Evolutionary conservation across 2,329 filamentous ascomycete species (phyloP), one percentile per base, ranked within the genome.

Genomic region (Arthrocladium fulminans): DNA sequence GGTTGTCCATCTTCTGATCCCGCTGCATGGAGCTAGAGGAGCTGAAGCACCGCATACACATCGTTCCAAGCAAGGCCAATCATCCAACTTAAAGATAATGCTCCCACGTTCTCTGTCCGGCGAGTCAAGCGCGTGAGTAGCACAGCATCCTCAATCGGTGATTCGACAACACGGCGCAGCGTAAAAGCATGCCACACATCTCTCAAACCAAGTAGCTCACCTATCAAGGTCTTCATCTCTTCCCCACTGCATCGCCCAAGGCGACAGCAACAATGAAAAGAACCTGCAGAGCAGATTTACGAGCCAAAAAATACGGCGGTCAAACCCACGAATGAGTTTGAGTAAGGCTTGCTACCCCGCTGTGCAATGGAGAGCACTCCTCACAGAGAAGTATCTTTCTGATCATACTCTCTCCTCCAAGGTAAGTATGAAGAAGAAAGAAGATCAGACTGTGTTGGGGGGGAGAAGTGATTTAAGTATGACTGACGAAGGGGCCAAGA

Each of bases 251-350:
- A 41, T 54, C 51, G 52, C 55, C 48, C 53, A 19, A 49, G 55
- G 53, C 52, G 52, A 53, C 46, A 51, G 45, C 38, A 51, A 37
- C 57, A 56, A 57, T 57, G 57, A 59, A 59, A 59, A 59, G 54
- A 45, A 15, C 2, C 22, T 48, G 30, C 39, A 39, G 30, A 43
- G 54, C n/a, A n/a, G n/a, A n/a, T n/a, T n/a, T n/a, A n/a, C n/a
- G n/a, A 54, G 57, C 55, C 57, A 59, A 59, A 59, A 59, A 59
- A 56, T 58, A 37, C 57, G 54, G 56, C 53, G 47, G 53, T 57
- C 55, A 57, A 53, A 57, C 51, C 55, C 55, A 55, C 56, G 56
- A 59, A 59, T 54, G 55, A 59, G 51, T 55, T 53, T 57, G 55
- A 57, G 55, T 54, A 39, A 38, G 22, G 30, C 30, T 29, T 38